phyloP scores from a whole-genome alignment of 139 green algal species.

The Chlamydomonas applanata region DNA sequence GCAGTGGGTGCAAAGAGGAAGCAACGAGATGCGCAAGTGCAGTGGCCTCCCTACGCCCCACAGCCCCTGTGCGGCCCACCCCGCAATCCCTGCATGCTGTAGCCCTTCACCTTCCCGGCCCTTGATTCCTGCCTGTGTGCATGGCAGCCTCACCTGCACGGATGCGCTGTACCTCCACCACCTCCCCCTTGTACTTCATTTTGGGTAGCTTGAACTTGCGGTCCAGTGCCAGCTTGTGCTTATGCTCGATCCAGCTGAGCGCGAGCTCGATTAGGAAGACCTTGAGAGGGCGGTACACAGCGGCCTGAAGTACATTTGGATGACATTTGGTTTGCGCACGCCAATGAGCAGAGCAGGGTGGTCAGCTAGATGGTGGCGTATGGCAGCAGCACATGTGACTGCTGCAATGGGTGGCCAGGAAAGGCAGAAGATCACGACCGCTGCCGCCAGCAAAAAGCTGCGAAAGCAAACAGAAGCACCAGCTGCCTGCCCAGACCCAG shows the following conservation, averaged over 20 bases:
- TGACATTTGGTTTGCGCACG: background rate
- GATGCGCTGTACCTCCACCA: slow-evolving; percentile 39
- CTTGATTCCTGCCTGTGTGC: no score
- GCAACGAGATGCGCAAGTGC: no score
- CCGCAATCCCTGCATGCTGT: no score
- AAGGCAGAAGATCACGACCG: no score
- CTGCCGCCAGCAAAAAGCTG: no score
- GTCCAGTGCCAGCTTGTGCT: slow-evolving; percentile 59
- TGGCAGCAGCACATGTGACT: background rate
- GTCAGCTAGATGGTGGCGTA: background rate
- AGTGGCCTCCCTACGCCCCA: no score
- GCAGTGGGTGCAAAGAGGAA: no score
- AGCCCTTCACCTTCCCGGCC: no score
- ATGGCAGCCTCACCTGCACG: background rate
- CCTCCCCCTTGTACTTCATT: slow-evolving; percentile 77
- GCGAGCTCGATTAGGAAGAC: slow-evolving; percentile 66
- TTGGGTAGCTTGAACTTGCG: slow-evolving; percentile 77
- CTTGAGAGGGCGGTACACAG: slow-evolving; percentile 51
- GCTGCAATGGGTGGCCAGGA: background rate
- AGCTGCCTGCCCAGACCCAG: no score
- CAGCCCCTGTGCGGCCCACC: no score
- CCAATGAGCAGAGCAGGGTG: background rate
- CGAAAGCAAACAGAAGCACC: background rate
- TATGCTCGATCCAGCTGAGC: slow-evolving; percentile 47
- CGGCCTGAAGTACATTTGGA: background rate